Conservation (phyloP, 305 asterid species). For the Andrographis paniculata region DNA sequence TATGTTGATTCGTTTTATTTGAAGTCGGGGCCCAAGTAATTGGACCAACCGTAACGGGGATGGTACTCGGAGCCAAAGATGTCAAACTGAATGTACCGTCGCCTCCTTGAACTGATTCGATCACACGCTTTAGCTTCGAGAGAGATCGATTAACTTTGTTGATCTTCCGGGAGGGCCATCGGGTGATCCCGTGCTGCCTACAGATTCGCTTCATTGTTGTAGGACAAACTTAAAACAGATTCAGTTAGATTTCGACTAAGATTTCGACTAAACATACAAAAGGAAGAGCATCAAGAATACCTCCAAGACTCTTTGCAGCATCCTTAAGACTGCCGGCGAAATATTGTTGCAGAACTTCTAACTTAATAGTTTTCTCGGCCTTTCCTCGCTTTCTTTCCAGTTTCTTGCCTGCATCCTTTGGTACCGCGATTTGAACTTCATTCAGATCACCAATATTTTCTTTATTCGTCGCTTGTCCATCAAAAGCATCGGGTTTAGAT, state of each 20-base stretch:
- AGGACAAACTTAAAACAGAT: conserved; percentile 62
- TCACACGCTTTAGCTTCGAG: conserved; percentile 63
- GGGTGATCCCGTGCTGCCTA: conserved; percentile 84
- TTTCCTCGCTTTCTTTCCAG: conserved; percentile 77
- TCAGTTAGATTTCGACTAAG: conserved; percentile 10
- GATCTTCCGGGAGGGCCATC: conserved; percentile 98
- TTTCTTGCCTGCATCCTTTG: conserved; percentile 43
- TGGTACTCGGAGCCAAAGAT: conserved; percentile 49
- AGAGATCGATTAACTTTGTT: conserved; percentile 87
- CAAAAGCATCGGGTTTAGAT: conserved; percentile 35
- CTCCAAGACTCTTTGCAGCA: conserved; percentile 96
- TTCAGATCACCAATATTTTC: conserved; percentile 25
- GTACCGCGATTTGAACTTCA: conserved; percentile 33
- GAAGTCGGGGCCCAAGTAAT: conserved; percentile 52
- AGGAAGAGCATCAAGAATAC: no score
- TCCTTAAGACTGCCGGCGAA: conserved; percentile 91
- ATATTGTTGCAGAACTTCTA: conserved; percentile 82
- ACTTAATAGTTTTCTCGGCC: conserved; percentile 79
- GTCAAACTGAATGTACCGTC: conserved; percentile 68
- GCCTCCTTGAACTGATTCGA: conserved; percentile 80
- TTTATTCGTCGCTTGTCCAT: conserved; percentile 19
- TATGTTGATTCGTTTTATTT: conserved; percentile 35
- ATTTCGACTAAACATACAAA: no score
- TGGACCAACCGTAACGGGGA: conserved; percentile 58
- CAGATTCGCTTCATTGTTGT: conserved; percentile 94